Evolutionary conservation across 73 alveolate genomes (phyloP).

Genomic region (Urostyla sp.): DNA sequence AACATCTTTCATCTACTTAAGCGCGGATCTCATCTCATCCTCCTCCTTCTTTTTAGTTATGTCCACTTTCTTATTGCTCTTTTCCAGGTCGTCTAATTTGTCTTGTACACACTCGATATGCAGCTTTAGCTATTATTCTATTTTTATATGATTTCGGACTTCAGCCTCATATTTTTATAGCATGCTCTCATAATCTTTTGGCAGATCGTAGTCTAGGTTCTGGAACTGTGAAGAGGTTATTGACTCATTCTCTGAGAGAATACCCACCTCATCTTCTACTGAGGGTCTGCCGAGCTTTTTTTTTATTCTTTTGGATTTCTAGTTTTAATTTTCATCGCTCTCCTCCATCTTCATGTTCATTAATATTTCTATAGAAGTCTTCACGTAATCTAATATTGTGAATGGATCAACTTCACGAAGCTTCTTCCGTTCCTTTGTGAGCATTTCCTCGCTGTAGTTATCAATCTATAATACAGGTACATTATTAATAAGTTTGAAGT

Average conservation of each 20-base stretch:
- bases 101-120: conserved; percentile 76
- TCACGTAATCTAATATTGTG: conserved; percentile 41
- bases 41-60: not conserved
- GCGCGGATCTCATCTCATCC: conserved; percentile 18
- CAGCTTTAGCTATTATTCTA: conserved; percentile 76
- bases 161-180: conserved; percentile 77
- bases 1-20: conserved; percentile 7
- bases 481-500: too few relatives aligned
- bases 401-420: conserved; percentile 26
- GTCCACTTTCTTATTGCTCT: not conserved
- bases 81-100: conserved; percentile 57
- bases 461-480: conserved; percentile 40
- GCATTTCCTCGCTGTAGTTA: conserved; percentile 35
- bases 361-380: conserved; percentile 51
- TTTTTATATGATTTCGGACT: conserved; percentile 75
- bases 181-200: conserved; percentile 75
- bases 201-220: conserved; percentile 56
- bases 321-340: not conserved
- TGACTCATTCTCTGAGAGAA: not conserved
- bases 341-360: conserved; percentile 61
- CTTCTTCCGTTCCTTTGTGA: conserved; percentile 36
- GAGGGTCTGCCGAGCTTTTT: not conserved
- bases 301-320: not conserved
- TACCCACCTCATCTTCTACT: too few relatives aligned
- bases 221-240: not conserved